Conservation (phyloP, 352 stramenopile species). For the Phytophthora sansomeana region DNA sequence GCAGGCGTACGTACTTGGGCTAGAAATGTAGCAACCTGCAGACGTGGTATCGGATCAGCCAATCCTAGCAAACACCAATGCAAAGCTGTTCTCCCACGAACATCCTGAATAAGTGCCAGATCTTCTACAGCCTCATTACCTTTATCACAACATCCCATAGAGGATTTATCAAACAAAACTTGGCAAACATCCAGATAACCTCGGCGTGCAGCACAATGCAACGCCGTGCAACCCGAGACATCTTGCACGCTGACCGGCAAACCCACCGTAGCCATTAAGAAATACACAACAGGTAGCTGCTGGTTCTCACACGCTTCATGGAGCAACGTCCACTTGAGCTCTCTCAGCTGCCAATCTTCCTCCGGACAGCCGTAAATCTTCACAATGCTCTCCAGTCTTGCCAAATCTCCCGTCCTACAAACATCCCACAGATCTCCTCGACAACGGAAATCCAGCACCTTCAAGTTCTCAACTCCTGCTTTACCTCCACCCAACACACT, state of each 20-base stretch:
- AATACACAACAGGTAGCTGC: slow-evolving; percentile 36
- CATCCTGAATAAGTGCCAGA: slow-evolving; percentile 46
- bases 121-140: slow-evolving; percentile 27
- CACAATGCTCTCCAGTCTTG: slow-evolving; percentile 47
- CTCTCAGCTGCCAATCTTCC: slow-evolving; percentile 22
- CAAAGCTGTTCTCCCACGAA: slow-evolving; percentile 54
- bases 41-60: neutral
- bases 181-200: slow-evolving; percentile 54
- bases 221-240: slow-evolving; percentile 46
- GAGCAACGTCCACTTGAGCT: slow-evolving; percentile 53
- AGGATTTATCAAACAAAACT: slow-evolving; percentile 38
- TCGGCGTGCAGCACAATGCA: slow-evolving; percentile 61
- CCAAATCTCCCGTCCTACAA: slow-evolving; percentile 46
- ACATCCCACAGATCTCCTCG: slow-evolving; percentile 65
- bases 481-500: slow-evolving; percentile 10
- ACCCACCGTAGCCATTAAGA: slow-evolving; percentile 34
- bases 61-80: slow-evolving; percentile 52
- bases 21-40: slow-evolving; percentile 40
- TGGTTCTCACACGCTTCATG: slow-evolving; percentile 61
- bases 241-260: slow-evolving; percentile 31
- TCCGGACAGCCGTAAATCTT: slow-evolving; percentile 29
- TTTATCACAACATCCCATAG: neutral
- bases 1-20: slow-evolving; percentile 30
- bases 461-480: slow-evolving; percentile 12
- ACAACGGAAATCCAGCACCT: slow-evolving; percentile 42